These are phyloP conservation scores for Leishmania mexicana DNA, from an alignment of 208 protist genomes.

Conservation along the genomic window DNA sequence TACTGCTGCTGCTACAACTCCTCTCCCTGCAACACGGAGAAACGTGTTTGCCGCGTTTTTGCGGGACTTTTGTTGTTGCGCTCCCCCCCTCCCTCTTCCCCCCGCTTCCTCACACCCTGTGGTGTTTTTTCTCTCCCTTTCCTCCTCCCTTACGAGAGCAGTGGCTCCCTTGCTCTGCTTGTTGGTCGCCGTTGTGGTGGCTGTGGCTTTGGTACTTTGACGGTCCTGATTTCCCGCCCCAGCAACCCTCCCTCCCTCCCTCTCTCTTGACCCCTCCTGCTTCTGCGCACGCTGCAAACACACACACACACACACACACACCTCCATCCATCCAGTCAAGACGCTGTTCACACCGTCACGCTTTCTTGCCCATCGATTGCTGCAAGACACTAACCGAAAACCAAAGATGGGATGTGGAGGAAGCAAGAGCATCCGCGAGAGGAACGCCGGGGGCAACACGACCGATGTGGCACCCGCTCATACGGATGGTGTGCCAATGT, in stretches of 20 bases:
- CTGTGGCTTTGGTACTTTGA: neutral
- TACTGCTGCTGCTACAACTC: neutral
- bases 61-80: neutral
- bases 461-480: neutral
- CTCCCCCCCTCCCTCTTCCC: neutral
- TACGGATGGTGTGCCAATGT: neutral
- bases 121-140: neutral
- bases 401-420: conserved; percentile 42
- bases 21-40: neutral
- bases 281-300: neutral
- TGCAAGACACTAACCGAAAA: neutral
- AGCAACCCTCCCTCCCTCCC: neutral
- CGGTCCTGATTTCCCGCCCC: neutral
- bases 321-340: neutral
- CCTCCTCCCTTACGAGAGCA: neutral
- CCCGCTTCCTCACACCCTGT: neutral
- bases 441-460: neutral
- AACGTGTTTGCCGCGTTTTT: neutral
- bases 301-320: neutral
- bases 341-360: neutral
- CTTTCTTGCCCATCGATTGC: neutral
- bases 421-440: conserved; percentile 32
- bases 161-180: neutral
- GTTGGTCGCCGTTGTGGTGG: neutral
- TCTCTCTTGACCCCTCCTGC: neutral